These are phyloP conservation scores for Acanthamoeba castellanii DNA, from an alignment of 208 protist species.

Conservation along the genomic window DNA sequence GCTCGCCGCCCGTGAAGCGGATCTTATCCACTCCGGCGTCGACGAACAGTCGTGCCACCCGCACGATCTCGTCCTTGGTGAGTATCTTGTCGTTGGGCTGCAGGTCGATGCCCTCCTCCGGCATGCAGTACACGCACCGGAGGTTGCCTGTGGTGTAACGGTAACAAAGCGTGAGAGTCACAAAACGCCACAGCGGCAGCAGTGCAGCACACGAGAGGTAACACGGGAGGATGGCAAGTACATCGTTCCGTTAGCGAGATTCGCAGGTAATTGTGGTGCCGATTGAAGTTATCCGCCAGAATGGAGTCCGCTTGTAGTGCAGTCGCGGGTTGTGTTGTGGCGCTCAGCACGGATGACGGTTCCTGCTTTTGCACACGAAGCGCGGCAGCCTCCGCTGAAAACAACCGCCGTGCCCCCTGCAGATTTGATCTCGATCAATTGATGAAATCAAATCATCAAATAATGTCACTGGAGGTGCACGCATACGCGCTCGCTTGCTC, in stretches of 20 bases:
- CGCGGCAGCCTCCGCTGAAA: background rate
- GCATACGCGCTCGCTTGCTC: no score
- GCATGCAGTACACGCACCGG: conserved; percentile 90
- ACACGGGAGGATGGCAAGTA: background rate
- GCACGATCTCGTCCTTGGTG: conserved; percentile 85
- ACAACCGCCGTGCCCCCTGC: background rate
- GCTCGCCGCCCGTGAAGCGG: conserved; percentile 89
- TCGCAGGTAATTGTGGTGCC: conserved; percentile 88
- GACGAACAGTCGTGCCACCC: conserved; percentile 83
- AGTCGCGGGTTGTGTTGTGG: background rate
- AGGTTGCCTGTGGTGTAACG: conserved; percentile 80
- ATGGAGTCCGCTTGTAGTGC: background rate
- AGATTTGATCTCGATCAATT: background rate
- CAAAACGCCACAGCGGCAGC: background rate
- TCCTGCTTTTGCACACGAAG: background rate
- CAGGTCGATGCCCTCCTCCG: conserved; percentile 86
- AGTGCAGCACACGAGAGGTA: background rate
- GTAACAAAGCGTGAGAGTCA: background rate
- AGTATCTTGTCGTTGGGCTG: conserved; percentile 81
- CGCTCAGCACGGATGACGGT: background rate
- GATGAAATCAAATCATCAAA: background rate
- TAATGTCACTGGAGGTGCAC: background rate
- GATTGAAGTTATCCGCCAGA: conserved; percentile 74
- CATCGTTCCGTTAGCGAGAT: conserved; percentile 89
- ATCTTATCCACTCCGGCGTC: conserved; percentile 87